Base-by-base conservation (phyloP, 345 rosid genomes). In the Citrus reticulata region DNA sequence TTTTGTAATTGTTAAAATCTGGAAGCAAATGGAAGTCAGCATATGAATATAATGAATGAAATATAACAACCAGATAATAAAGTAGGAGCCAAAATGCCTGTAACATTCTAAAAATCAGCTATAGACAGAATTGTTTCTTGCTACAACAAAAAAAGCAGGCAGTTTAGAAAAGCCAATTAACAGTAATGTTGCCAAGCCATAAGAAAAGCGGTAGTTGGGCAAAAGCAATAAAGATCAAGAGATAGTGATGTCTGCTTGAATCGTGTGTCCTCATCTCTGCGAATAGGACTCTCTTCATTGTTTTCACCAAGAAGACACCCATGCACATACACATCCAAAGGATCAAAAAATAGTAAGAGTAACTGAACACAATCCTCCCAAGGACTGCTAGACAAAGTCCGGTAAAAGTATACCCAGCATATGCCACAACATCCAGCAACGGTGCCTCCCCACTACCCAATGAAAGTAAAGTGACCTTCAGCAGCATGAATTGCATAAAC, bases 381-480 rank as follows among this genome's bases (percentile, higher is more conserved):
- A 93, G 85, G 58, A 93, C 89, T 51, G 97, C 89, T 46, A 96
- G 68, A 82, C 94, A 90, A 20, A 91, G 79, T 57, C 99, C 99
- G 0, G 95, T 78, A 82, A 96, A 96, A 60, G 92, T 79, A 84
- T 96, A 96, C 25, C 98, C 99, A 25, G 87, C 98, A 71, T 96
- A 96, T 9, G 99, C 92, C 75, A 91, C 92, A 29, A 94, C 86
- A 78, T 96, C 97, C 83, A 96, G 82, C 85, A 96, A 87, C 4
- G 98, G 97, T 69, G 97, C 98, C 91, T 94, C 97, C 5, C 94
- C 98, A 42, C 93, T 89, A 67, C 97, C 97, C 86, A 96, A 69
- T 70, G 97, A 91, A 51, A 94, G 89, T 74, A 96, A 83, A 17
- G 93, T 89, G 49, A 93, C 82, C 86, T 96, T 96, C 76, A 96